A percentile compares a stretch with the other conserved stretches of the same genome.
Evolutionary conservation across 2,329 filamentous ascomycete genomes (phyloP).

Genomic region (Epichloe amarillans): DNA sequence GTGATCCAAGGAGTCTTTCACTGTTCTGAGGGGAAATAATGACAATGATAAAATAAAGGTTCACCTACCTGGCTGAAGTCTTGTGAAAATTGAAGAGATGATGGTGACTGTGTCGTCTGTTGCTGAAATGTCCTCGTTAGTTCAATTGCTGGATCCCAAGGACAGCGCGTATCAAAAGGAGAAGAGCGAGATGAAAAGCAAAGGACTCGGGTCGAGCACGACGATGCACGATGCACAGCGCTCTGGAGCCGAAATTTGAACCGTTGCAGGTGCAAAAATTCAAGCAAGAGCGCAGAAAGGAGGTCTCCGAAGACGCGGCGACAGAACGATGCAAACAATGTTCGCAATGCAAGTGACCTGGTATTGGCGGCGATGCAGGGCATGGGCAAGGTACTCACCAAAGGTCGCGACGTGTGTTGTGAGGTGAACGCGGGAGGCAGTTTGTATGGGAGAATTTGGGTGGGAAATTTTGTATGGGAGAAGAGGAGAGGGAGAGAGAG

Average conservation of each 20-base stretch:
- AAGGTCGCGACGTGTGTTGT: conserved; percentile 26
- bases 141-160: conserved; percentile 1
- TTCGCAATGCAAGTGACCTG: conserved; percentile 19
- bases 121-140: conserved; percentile 7
- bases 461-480: conserved; percentile 50
- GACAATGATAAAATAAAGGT: background rate
- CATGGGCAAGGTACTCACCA: conserved; percentile 40
- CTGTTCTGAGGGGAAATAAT: background rate
- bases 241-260: conserved; percentile 5
- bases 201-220: background rate
- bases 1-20: conserved; percentile 8
- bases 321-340: background rate
- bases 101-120: conserved; percentile 12
- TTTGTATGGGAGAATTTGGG: conserved; percentile 41
- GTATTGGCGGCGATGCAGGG: conserved; percentile 14
- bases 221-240: conserved; percentile 9
- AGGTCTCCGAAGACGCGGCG: background rate
- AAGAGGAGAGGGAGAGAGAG: conserved; percentile 36
- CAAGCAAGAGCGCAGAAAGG: conserved; percentile 10
- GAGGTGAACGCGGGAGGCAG: conserved; percentile 26
- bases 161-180: conserved; percentile 2
- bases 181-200: background rate
- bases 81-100: conserved; percentile 5
- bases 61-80: conserved; percentile 2
- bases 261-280: conserved; percentile 7